Evolutionary conservation across 2,329 filamentous ascomycete species (phyloP).

Genomic region (Cryphonectria carpinicola): DNA sequence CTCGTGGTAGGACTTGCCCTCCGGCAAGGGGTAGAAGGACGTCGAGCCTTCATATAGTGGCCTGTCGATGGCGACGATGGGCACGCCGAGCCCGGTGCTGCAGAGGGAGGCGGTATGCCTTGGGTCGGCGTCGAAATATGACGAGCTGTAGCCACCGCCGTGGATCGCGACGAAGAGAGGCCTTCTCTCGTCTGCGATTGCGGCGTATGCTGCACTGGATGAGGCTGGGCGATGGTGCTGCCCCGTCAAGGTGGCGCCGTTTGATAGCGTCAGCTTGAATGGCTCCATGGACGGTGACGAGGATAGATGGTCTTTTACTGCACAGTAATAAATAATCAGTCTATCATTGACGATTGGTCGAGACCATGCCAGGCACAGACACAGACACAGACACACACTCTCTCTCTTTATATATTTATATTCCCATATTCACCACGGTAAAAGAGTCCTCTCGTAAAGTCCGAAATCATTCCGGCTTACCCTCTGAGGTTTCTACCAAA

Average conservation of each 20-base stretch:
- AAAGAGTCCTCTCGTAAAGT: not conserved
- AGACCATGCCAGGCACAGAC: not conserved
- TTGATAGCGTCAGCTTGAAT: constrained; percentile 21
- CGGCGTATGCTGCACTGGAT: not conserved
- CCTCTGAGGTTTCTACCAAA: not conserved
- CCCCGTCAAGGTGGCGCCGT: constrained; percentile 20
- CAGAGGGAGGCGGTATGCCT: constrained; percentile 23
- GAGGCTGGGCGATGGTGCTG: constrained; percentile 8
- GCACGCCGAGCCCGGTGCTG: constrained; percentile 30
- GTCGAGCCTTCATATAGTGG: constrained; percentile 31
- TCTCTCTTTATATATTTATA: not conserved
- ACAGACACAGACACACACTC: too few relatives aligned
- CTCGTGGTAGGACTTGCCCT: constrained; percentile 23
- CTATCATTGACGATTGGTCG: not conserved
- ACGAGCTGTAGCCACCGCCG: constrained; percentile 31
- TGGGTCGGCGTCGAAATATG: constrained; percentile 32
- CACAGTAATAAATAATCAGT: too few relatives aligned
- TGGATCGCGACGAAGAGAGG: constrained; percentile 32
- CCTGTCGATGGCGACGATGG: constrained; percentile 33
- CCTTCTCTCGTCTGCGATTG: constrained; percentile 4
- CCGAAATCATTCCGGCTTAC: not conserved
- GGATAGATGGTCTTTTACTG: not conserved
- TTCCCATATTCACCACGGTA: not conserved
- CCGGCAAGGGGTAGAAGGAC: constrained; percentile 22
- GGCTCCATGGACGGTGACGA: constrained; percentile 23